Percentiles rank a stretch among this genome's conserved stretches.
Conservation (phyloP, 2,329 filamentous ascomycete genomes). For the Dactylellina haptotyla region DNA sequence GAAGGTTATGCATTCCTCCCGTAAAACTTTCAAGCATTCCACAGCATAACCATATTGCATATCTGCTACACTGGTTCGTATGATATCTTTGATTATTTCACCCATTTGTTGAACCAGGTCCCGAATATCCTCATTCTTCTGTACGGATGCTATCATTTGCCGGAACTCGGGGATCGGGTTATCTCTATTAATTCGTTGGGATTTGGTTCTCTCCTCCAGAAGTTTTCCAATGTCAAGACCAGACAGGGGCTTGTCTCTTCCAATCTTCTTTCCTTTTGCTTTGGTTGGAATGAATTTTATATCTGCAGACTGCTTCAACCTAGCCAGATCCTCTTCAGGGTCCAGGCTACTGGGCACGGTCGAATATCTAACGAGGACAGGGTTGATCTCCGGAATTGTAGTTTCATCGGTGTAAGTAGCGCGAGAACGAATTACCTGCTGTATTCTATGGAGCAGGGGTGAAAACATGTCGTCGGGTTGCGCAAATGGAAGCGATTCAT, state of each 20-base stretch:
- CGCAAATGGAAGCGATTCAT: constrained; percentile 68
- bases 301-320: constrained; percentile 75
- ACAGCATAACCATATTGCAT: constrained; percentile 77
- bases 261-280: constrained; percentile 75
- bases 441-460: constrained; percentile 86
- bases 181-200: constrained; percentile 63
- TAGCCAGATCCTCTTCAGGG: constrained; percentile 69
- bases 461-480: constrained; percentile 78
- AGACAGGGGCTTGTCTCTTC: constrained; percentile 83
- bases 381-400: constrained; percentile 70
- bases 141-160: constrained; percentile 73
- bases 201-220: constrained; percentile 65
- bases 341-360: constrained; percentile 74
- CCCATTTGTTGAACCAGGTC: constrained; percentile 79
- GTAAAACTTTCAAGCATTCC: constrained; percentile 80
- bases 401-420: constrained; percentile 77
- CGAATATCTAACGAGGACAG: constrained; percentile 76
- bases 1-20: constrained; percentile 77
- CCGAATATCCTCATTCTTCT: constrained; percentile 71
- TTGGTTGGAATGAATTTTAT: constrained; percentile 92
- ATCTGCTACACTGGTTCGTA: constrained; percentile 79
- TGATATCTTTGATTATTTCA: constrained; percentile 73
- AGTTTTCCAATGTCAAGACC: constrained; percentile 87
- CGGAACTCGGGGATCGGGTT: constrained; percentile 94
- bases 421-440: constrained; percentile 83